A percentile compares a stretch with the other conserved stretches of the same genome.
Evolutionary conservation across 371 early-diverging fungal genomes (phyloP).

Genomic region (Mucor indicus): DNA sequence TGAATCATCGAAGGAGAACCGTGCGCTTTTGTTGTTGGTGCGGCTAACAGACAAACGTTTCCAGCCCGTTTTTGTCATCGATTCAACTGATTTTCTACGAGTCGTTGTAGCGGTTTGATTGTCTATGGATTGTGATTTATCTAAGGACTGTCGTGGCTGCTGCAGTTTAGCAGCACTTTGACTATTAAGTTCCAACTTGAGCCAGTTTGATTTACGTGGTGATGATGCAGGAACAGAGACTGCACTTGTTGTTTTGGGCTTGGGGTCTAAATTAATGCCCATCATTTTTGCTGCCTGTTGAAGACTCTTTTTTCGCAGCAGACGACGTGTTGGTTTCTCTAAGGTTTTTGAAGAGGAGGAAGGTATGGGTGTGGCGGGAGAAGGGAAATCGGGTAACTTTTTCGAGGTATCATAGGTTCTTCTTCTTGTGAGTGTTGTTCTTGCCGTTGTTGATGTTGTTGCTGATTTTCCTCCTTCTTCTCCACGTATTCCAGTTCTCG

Average conservation of each 20-base stretch:
- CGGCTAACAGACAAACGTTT: conserved; percentile 9
- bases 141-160: conserved; percentile 4
- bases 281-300: conserved; percentile 9
- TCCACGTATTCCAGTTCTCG: not conserved
- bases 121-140: not conserved
- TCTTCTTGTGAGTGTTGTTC: conserved; percentile 4
- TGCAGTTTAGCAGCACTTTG: not conserved
- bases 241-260: not conserved
- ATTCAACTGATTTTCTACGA: too few species aligned
- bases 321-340: conserved; percentile 72
- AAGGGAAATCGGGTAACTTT: conserved; percentile 13
- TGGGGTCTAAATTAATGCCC: conserved; percentile 3
- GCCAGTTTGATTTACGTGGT: conserved; percentile 13
- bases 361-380: not conserved
- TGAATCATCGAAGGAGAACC: conserved; percentile 8
- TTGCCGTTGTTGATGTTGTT: not conserved
- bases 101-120: not conserved
- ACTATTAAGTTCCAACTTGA: conserved; percentile 9
- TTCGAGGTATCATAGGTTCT: conserved; percentile 18
- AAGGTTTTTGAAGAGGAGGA: conserved; percentile 19
- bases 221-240: too few species aligned
- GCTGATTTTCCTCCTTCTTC: not conserved
- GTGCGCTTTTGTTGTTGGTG: conserved; percentile 4
- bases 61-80: too few species aligned
- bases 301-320: conserved; percentile 17